Conservation (phyloP, 768 basidiomycete species). For the Pleurotus pulmonarius region DNA sequence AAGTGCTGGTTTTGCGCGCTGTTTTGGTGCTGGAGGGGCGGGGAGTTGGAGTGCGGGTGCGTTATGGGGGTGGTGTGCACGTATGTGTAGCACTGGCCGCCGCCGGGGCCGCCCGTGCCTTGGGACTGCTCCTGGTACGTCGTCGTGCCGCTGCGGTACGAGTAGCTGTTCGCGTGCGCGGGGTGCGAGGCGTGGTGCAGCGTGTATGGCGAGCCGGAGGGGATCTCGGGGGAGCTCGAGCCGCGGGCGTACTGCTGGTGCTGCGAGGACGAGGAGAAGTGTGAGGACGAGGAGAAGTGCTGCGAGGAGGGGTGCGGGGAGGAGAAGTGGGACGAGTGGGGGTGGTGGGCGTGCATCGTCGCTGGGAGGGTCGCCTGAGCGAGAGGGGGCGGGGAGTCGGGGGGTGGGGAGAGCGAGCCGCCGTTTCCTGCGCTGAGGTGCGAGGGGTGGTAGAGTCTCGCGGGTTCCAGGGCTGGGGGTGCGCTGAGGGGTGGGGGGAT, state of each 20-base stretch:
- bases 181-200: slow-evolving; percentile 4
- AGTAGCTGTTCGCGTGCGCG: slow-evolving; percentile 21
- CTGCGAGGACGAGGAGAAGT: slow-evolving; percentile 8
- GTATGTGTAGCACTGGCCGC: slow-evolving; percentile 23
- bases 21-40: too few species aligned
- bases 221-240: neutral
- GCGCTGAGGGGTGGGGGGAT: slow-evolving; percentile 28
- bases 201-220: neutral
- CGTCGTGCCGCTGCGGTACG: slow-evolving; percentile 36
- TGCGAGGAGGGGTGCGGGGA: slow-evolving; percentile 41
- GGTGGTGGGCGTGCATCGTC: slow-evolving; percentile 28
- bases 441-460: slow-evolving; percentile 27
- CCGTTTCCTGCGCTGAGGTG: neutral
- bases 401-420: slow-evolving; percentile 34
- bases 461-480: slow-evolving; percentile 45
- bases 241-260: slow-evolving; percentile 18
- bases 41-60: slow-evolving; percentile 15
- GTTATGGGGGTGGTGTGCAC: slow-evolving; percentile 32
- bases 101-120: slow-evolving; percentile 14
- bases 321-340: slow-evolving; percentile 35
- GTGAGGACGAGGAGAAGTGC: too few species aligned
- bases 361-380: slow-evolving; percentile 47
- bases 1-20: slow-evolving; percentile 14
- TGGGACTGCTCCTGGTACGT: slow-evolving; percentile 43
- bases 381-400: slow-evolving; percentile 54